Conservation (phyloP, 306 rosid genomes). For the Corylus avellana region DNA sequence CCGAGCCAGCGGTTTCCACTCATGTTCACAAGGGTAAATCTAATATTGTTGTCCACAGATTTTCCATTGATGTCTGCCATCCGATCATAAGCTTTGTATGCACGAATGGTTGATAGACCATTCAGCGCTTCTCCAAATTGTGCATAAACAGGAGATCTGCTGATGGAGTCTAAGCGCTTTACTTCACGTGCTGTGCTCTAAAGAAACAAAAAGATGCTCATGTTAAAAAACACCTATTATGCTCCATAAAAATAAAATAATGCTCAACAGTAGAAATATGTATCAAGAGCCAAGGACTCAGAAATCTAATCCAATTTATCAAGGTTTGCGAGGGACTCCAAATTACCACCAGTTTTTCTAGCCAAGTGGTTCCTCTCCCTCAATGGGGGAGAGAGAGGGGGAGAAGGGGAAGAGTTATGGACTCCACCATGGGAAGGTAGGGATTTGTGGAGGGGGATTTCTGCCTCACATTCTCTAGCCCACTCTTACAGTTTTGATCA, state of each 20-base stretch:
- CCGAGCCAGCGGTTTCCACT: constrained; percentile 74
- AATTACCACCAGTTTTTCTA: not conserved
- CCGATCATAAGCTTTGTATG: constrained; percentile 88
- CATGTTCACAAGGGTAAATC: constrained; percentile 61
- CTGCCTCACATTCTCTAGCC: not conserved
- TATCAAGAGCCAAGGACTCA: not conserved
- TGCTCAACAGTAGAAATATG: not conserved
- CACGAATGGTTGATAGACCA: constrained; percentile 84
- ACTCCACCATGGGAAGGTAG: not conserved
- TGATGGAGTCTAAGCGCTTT: constrained; percentile 86
- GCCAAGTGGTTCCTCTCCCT: not conserved
- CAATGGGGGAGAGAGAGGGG: not conserved
- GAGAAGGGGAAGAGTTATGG: not conserved
- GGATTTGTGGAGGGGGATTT: not conserved
- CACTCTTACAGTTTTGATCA: not conserved
- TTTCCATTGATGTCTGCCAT: constrained; percentile 86
- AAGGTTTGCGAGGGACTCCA: not conserved
- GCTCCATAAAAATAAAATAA: not conserved
- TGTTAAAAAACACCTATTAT: constrained; percentile 4
- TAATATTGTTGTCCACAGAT: constrained; percentile 78
- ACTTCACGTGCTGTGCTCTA: constrained; percentile 95
- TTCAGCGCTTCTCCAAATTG: constrained; percentile 96
- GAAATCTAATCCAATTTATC: not conserved
- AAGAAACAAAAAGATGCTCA: constrained; percentile 16
- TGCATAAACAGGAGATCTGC: constrained; percentile 96